phyloP scores from a whole-genome alignment of 768 basidiomycete species.

The Pleurotus cornucopiae region DNA sequence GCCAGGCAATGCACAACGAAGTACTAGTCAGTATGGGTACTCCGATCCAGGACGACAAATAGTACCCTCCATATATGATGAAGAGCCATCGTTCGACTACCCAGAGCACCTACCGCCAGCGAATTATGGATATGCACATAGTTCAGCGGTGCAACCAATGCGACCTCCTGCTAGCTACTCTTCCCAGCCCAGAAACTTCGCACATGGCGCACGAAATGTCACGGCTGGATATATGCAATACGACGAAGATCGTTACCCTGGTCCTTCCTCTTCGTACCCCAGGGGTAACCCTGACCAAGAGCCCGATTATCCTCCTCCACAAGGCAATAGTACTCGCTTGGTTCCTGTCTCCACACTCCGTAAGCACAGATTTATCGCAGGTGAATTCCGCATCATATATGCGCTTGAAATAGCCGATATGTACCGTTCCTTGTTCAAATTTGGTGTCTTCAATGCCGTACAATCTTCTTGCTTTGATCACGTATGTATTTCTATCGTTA shows the following conservation, averaged over 20 bases:
- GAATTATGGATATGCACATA: not conserved
- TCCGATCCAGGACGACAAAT: not conserved
- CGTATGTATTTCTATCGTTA: conserved; percentile 35
- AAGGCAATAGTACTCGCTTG: conserved; percentile 39
- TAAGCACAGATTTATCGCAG: conserved; percentile 25
- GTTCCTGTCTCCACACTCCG: conserved; percentile 72
- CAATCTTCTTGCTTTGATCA: conserved; percentile 81
- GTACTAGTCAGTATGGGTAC: not conserved
- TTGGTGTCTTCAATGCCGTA: conserved; percentile 86
- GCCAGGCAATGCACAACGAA: not conserved
- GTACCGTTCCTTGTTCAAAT: conserved; percentile 80
- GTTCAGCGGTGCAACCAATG: not conserved
- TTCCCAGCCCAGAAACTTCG: not conserved
- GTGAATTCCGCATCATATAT: conserved; percentile 7
- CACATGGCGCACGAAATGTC: too few relatives aligned
- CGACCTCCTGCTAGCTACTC: too few relatives aligned
- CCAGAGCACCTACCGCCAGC: not conserved
- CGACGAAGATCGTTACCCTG: not conserved
- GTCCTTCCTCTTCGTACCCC: too few relatives aligned
- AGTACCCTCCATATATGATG: conserved; percentile 1
- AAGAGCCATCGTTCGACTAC: not conserved
- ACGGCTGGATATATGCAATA: not conserved
- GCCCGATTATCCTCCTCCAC: not conserved
- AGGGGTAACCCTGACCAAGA: too few relatives aligned
- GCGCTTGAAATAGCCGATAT: conserved; percentile 59